phyloP scores from a whole-genome alignment of 257 asterid species.

The Cruciata laevipes region DNA sequence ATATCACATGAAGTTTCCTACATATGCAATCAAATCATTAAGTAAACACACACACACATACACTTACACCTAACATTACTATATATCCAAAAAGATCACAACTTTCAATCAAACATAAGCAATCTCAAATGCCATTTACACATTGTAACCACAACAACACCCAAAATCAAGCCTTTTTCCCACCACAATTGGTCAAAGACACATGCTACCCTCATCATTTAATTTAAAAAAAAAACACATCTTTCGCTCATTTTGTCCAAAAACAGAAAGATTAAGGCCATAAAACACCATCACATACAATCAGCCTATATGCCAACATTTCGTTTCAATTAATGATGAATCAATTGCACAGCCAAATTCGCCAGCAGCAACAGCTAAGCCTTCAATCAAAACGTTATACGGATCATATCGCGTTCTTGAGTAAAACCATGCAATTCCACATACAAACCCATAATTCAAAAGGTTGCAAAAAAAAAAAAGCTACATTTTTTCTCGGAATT shows the following conservation, averaged over 20 bases:
- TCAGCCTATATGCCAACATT: not conserved
- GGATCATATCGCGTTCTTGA: not conserved
- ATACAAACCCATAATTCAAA: constrained; percentile 9
- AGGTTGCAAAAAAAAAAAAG: not conserved
- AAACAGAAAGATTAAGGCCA: not conserved
- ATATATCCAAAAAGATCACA: constrained; percentile 4
- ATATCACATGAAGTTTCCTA: constrained; percentile 32
- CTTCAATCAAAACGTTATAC: not conserved
- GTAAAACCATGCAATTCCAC: not conserved
- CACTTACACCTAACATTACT: constrained; percentile 18
- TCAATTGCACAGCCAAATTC: not conserved
- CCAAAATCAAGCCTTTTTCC: not conserved
- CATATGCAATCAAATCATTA: constrained; percentile 16
- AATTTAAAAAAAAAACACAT: not conserved
- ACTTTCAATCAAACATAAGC: constrained; percentile 6
- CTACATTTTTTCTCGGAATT: not conserved
- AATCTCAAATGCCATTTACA: not conserved
- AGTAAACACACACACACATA: constrained; percentile 9
- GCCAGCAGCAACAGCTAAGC: not conserved
- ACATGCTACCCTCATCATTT: too few species aligned
- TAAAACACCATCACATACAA: not conserved
- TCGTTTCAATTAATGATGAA: not conserved
- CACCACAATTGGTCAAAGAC: not conserved
- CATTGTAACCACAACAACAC: constrained; percentile 1
- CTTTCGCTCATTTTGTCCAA: not conserved